Base-by-base conservation (phyloP, 306 rosid genomes). In the Cicer yamashitae region DNA sequence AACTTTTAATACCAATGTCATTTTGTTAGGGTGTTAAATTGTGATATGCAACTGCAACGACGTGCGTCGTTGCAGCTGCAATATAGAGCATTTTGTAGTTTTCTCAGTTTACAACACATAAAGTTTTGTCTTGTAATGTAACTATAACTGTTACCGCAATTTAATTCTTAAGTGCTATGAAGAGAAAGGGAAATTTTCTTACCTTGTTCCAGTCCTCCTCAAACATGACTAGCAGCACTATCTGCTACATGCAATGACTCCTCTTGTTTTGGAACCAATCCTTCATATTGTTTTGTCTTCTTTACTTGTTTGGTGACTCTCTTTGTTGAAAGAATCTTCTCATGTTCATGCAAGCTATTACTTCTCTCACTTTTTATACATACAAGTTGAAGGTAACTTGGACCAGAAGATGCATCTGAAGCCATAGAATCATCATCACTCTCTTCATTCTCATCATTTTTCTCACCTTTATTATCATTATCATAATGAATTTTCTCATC, bases 331-430 rank as follows among this genome's bases (percentile, higher is more conserved):
- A 58, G 53, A 4, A 43, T 53, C 77, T 82, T 87, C 59, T 46
- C 74, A 38, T 45, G 39, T 17, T 38, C 81, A 77, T 45, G 68
- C 62, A 41, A 22, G 63, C 54, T 60, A 64, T 43, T 60, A 25
- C 79, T 89, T 58, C 72, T 71, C 65, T 82, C 88, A 15, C 75
- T 71, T 37, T 77, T 54, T 72, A 48, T 63, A 6, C 81, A 44
- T 4, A 78, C 52, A 74, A 80, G 75, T 17, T 82, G 77, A 40
- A 39, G 69, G 60, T 75, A 81, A 70, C 85, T 84, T 74, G 89
- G 93, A 74, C 91, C 91, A 17, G 93, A 89, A 53, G 96, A 86
- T 67, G 96, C 96, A 72, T 91, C 96, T 44, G 96, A 91, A 66
- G 81, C 87, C 96, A 91, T 84, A 6, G 96, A 91, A 64, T 91